These are phyloP conservation scores for Bipolaris sorokiniana DNA, from an alignment of 2,329 filamentous ascomycete species.

Conservation along the genomic window DNA sequence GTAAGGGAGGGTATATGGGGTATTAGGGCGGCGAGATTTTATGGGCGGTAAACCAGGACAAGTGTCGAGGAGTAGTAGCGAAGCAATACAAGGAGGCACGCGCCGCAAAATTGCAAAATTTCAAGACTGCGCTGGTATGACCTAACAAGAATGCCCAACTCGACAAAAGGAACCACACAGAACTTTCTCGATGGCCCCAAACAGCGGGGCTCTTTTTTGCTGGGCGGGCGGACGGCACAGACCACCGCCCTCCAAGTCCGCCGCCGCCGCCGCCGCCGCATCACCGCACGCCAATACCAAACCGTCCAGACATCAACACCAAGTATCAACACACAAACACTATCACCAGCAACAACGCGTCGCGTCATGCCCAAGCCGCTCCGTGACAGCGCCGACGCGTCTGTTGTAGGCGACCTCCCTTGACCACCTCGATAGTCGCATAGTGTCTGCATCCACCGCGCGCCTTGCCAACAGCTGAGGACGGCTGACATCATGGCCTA, in stretches of 20 bases:
- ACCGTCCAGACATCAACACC: not conserved
- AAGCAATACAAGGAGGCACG: constrained; percentile 11
- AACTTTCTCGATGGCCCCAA: constrained; percentile 26
- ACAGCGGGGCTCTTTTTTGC: constrained; percentile 23
- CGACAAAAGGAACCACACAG: constrained; percentile 21
- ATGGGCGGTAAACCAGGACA: constrained; percentile 6
- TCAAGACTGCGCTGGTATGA: constrained; percentile 15
- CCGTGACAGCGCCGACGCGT: constrained; percentile 11
- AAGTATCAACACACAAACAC: constrained; percentile 5
- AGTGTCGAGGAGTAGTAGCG: constrained; percentile 14
- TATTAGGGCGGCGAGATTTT: constrained; percentile 9
- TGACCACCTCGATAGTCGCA: not conserved
- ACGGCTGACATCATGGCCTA: constrained; percentile 37
- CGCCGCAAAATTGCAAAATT: constrained; percentile 18
- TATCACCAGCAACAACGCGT: constrained; percentile 6
- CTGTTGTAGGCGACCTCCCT: not conserved
- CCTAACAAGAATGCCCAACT: constrained; percentile 8
- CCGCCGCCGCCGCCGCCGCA: constrained; percentile 3
- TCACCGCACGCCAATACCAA: constrained; percentile 4
- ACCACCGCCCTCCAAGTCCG: not conserved
- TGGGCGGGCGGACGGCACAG: constrained; percentile 8
- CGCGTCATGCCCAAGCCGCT: constrained; percentile 18
- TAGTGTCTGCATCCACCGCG: not conserved
- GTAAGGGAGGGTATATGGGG: constrained; percentile 15
- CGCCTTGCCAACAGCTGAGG: not conserved